Base-by-base conservation (phyloP, 495 filamentous ascomycete genomes). In the Podospora pseudopauciseta region DNA sequence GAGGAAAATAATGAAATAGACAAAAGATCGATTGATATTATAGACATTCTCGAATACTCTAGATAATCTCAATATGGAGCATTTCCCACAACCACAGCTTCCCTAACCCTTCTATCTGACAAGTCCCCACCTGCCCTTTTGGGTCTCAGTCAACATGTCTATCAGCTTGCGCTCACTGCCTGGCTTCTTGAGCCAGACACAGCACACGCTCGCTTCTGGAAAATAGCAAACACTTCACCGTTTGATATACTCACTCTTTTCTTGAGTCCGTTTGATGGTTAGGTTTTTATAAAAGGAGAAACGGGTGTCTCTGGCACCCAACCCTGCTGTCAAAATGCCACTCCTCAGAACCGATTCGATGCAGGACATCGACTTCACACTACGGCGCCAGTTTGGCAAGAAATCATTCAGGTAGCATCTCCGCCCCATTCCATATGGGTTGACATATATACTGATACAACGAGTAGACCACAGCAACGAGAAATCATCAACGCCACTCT, bases 401-500 rank as follows among this genome's bases (percentile, higher is more conserved):
- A 77, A 78, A 4, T 78, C 78, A 13, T 94, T 96, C 74, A 84
- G 92, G 91, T 93, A 69, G 58, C 75, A 1, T 0, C 7, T 34
- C 32, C 59, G 4, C 20, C 18, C 13, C 3, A 32, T 16, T 20
- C 0, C 18, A 20, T 19, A 20, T 26, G 13, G n/a, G 15, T 1
- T 6, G 13, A 49, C 7, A 58, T 20, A 61, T 27, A 28, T 28
- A n/a, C 59, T 66, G 61, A 27, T 5, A 49, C 20, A 20, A 32
- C 16, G 3, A 5, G 23, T 69, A 93, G 94, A 71, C 93, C 93
- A 20, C 82, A 90, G 5, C 94, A 98, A 73, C 85, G 92, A 66
- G 92, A 98, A 65, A 93, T 97, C 57, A 96, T 98, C 55, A 77
- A 80, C 27, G 90, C 92, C 30, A 89, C 91, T 3, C 83, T 97